Base-by-base conservation (phyloP, 2,329 filamentous ascomycete species). In the Nannizziopsis arthrosporioides region DNA sequence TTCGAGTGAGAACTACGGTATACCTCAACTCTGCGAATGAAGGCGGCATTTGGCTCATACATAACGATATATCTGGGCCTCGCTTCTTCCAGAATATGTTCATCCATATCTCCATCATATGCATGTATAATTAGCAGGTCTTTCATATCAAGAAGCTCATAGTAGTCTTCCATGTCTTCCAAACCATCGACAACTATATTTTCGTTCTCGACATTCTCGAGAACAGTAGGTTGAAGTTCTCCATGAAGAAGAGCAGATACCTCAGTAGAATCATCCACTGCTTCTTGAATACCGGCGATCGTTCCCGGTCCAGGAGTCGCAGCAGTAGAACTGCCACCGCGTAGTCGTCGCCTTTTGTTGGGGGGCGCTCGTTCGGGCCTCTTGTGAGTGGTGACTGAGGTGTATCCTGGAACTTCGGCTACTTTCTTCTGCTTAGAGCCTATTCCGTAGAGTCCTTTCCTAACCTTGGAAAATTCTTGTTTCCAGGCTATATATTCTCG, bases 61-160 rank as follows among this genome's bases (percentile, higher is more conserved):
- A 98, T 96, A 68, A 98, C 84, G 51, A 98, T 87, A 65, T 95
- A 95, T 51, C 85, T 81, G 31, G 92, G 92, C 60, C 85, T 88
- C 50, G 92, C 75, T 66, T 98, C 92, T 63, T 98, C 90, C 1
- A 98, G 76, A n/a, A 96, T 76, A 63, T 94, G 86, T 62, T 96
- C 92, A 63, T 98, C 92, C 70, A 90, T 84, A 62, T 96, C 92
- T 9, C 89, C 89, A 51, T 94, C 88, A 63, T 94, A 98, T 1
- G 92, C 84, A 63, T 96, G 92, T 14, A 96, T 75, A 36, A 94
- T 80, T 10, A 96, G 75, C 15, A 96, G 72, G 55, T 94, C 85
- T 56, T 86, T 78, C 80, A 93, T 92, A 47, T 94, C 85, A 63
- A 90, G 94, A 30, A 96, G 74, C 63, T 92, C 79, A 62, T 89